phyloP scores from a whole-genome alignment of 2,329 filamentous ascomycete genomes.

The Aspergillus quadrilineatus region DNA sequence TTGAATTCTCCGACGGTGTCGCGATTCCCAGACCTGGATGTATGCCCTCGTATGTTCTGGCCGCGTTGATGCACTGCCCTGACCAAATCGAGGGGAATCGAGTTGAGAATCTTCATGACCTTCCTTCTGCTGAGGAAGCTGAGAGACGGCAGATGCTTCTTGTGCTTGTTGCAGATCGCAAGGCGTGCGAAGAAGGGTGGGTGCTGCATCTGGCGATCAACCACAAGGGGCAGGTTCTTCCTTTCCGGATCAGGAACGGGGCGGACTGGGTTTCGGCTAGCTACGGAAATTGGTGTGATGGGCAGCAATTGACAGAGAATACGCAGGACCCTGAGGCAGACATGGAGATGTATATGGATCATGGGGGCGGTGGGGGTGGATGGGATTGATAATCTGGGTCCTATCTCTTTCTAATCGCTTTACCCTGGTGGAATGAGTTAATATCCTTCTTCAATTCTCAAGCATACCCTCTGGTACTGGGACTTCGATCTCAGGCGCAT shows the following conservation, averaged over 20 bases:
- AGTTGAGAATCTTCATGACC: neutral
- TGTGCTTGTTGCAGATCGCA: constrained; percentile 20
- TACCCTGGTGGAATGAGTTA: no score
- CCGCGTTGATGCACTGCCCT: constrained; percentile 18
- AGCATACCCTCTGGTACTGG: no score
- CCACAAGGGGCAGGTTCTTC: constrained; percentile 19
- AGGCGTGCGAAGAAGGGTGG: constrained; percentile 22
- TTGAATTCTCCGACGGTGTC: neutral
- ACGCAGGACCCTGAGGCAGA: constrained; percentile 11
- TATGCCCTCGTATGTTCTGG: constrained; percentile 16
- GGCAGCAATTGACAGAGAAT: constrained; percentile 18
- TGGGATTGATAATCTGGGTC: no score
- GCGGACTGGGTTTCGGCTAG: neutral
- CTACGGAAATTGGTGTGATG: constrained; percentile 12
- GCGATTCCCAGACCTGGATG: constrained; percentile 11
- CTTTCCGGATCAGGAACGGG: constrained; percentile 16
- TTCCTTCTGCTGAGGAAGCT: neutral
- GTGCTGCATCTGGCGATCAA: constrained; percentile 19
- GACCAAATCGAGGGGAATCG: constrained; percentile 17
- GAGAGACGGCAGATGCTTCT: constrained; percentile 10
- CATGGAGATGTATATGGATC: constrained; percentile 9
- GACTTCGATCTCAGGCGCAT: no score
- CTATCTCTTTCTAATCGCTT: no score
- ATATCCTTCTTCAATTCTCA: no score
- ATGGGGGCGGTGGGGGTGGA: neutral